A percentile compares a stretch with the other conserved stretches of the same genome.
phyloP scores from a whole-genome alignment of 805 yeast genomes.

The Gaillardinia entomophila region DNA sequence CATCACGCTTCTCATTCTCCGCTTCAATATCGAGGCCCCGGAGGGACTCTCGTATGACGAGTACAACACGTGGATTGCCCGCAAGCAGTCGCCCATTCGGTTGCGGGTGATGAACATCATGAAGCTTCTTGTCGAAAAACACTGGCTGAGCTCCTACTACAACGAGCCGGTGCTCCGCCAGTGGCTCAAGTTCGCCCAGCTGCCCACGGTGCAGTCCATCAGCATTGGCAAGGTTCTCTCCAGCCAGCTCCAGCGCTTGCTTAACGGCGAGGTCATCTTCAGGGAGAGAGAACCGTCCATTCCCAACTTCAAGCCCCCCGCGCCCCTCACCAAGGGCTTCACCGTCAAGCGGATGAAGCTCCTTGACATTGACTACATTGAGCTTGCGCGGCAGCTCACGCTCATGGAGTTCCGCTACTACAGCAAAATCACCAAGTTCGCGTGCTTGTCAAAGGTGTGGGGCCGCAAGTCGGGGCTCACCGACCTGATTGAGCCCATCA shows the following conservation, averaged over 20 bases:
- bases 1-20: constrained; percentile 49
- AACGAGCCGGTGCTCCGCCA: constrained; percentile 34
- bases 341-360: constrained; percentile 39
- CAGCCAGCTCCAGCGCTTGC: constrained; percentile 16
- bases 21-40: constrained; percentile 74
- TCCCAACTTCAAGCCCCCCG: constrained; percentile 30
- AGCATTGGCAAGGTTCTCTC: constrained; percentile 24
- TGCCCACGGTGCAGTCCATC: constrained; percentile 16
- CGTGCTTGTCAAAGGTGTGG: constrained; percentile 76
- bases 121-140: constrained; percentile 59
- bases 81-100: constrained; percentile 64
- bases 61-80: constrained; percentile 68
- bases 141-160: constrained; percentile 62
- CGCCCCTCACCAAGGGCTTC: constrained; percentile 32
- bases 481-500: constrained; percentile 37
- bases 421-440: constrained; percentile 60
- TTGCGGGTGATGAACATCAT: constrained; percentile 60
- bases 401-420: constrained; percentile 69
- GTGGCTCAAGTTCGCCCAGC: constrained; percentile 27
- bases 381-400: constrained; percentile 80
- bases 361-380: constrained; percentile 65
- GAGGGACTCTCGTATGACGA: constrained; percentile 83
- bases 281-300: constrained; percentile 22
- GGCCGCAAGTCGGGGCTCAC: constrained; percentile 57
- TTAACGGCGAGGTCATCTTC: constrained; percentile 25